phyloP scores from a whole-genome alignment of 441 rosid species.

The Gossypium davidsonii region DNA sequence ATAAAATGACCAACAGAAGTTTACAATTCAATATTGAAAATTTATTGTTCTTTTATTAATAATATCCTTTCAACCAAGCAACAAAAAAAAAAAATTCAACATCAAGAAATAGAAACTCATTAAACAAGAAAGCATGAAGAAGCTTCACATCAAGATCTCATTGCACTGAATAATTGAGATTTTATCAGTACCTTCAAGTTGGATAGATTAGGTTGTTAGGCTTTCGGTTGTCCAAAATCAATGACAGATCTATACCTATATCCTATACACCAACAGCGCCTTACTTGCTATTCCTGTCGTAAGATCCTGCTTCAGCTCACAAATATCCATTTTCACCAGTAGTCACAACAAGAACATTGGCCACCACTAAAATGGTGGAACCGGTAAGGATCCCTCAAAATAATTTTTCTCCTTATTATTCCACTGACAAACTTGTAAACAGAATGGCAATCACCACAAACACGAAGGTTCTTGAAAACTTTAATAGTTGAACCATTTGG shows the following conservation, averaged over 20 bases:
- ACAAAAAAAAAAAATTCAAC: neutral
- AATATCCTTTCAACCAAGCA: neutral
- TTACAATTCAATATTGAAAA: neutral
- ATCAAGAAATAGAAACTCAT: neutral
- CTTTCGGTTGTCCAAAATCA: neutral
- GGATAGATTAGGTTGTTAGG: neutral
- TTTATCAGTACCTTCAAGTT: neutral
- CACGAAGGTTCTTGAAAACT: slow-evolving; percentile 80
- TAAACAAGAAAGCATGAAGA: neutral
- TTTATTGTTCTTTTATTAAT: neutral
- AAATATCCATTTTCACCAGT: slow-evolving; percentile 41
- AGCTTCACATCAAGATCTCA: neutral
- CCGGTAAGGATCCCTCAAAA: slow-evolving; percentile 60
- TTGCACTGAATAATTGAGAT: neutral
- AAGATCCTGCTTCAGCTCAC: neutral
- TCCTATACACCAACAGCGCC: neutral
- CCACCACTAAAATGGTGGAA: slow-evolving; percentile 76
- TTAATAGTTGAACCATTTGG: slow-evolving; percentile 50
- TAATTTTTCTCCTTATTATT: slow-evolving; percentile 38
- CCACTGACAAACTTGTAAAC: slow-evolving; percentile 63
- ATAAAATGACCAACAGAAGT: neutral
- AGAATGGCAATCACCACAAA: slow-evolving; percentile 73
- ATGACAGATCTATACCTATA: neutral
- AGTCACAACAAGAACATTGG: slow-evolving; percentile 65
- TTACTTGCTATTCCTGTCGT: neutral